Base-by-base conservation (phyloP, 441 rosid genomes). In the Corymbia citriodora region DNA sequence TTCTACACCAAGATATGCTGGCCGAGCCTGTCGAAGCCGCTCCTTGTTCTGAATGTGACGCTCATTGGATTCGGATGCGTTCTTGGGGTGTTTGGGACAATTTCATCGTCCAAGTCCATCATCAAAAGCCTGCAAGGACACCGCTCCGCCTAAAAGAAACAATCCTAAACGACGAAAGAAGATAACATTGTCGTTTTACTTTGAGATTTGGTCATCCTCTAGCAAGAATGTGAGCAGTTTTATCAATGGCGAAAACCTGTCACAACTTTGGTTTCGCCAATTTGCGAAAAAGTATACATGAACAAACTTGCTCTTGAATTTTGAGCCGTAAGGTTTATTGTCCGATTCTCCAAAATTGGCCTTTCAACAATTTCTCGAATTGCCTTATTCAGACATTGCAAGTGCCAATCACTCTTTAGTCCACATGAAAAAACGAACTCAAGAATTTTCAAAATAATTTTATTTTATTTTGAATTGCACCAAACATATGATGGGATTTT, bases 1-100 rank as follows among this genome's bases (percentile, higher is more conserved):
- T 97, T 97, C 93, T 96, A 97, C 94, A 89, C 90, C 91, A 97
- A 95, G 96, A 94, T 96, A 55, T 95, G 90, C 52, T 93, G 97
- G 96, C 74, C 92, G 33, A 90, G 92, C 17, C 90, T 95, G 65
- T 91, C 96, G 10, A 94, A 89, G 40, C 88, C 91, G 88, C 53
- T 90, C 8, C 50, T 94, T 3, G 48, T 87, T 50, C 92, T 94
- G 61, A 96, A 97, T 91, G 12, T 94, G 45, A 65, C 29, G 15
- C 95, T 97, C 53, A 89, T 95, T 88, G 95, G 93, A 18, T 92
- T 96, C 86, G 96, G 97, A 23, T 90, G 89, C 48, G 74, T 94
- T 88, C 94, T 97, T 87, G 97, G 97, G 21, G 92, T 91, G 45
- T 85, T 91, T 59, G 97, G 97, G 48, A 95, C 96, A 48, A 54